phyloP scores from a whole-genome alignment of 140 eudicot genomes.

The Ambrosia hybrid region DNA sequence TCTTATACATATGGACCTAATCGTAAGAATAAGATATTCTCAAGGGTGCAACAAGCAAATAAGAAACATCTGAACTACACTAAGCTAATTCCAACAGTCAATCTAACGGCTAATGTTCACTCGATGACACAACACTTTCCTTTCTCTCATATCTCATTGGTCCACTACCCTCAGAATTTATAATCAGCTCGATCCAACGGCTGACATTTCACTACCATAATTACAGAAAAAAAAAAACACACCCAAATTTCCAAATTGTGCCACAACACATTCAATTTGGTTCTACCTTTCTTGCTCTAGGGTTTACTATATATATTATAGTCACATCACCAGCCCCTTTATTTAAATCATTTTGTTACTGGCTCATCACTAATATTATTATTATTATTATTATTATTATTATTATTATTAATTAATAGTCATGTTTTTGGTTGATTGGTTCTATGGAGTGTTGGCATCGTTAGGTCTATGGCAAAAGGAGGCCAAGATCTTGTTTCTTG shows the following conservation, averaged over 20 bases:
- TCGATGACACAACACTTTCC: conserved; percentile 31
- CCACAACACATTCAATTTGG: conserved; percentile 8
- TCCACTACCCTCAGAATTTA: conserved; percentile 14
- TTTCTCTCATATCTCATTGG: conserved; percentile 35
- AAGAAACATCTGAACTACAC: too few relatives aligned
- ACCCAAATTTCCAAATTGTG: conserved; percentile 20
- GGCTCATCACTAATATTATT: too few relatives aligned
- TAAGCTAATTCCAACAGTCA: too few relatives aligned
- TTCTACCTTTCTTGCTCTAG: conserved; percentile 33
- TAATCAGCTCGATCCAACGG: conserved; percentile 32
- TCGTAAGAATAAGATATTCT: too few relatives aligned
- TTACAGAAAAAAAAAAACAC: conserved; percentile 11
- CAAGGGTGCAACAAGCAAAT: too few relatives aligned
- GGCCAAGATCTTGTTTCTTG: conserved; percentile 68
- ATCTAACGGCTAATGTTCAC: conserved; percentile 27
- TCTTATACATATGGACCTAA: too few relatives aligned
- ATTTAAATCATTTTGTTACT: conserved; percentile 23
- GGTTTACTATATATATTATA: conserved; percentile 31
- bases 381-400: not conserved
- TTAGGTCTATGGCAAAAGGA: conserved; percentile 81
- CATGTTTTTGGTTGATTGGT: conserved; percentile 86
- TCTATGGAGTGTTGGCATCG: conserved; percentile 75
- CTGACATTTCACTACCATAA: conserved; percentile 16
- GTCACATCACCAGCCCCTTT: conserved; percentile 12
- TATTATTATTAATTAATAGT: conserved; percentile 12